Percentiles rank a stretch among this genome's conserved stretches.
These are phyloP conservation scores for Globisporangium spiculum DNA, from an alignment of 352 stramenopile genomes.

Conservation along the genomic window DNA sequence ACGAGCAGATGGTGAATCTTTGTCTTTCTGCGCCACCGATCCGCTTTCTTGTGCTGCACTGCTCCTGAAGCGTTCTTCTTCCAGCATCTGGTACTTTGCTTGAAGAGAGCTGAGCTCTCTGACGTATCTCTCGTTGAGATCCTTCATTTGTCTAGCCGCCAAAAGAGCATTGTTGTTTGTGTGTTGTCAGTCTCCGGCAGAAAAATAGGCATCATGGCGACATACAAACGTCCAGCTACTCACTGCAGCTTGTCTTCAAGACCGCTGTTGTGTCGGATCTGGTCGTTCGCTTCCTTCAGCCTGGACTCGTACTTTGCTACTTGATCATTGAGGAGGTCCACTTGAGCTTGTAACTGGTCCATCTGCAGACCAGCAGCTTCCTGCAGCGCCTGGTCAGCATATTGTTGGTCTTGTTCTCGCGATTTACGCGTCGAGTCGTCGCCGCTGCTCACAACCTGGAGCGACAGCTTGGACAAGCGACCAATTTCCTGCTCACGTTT, in stretches of 20 bases:
- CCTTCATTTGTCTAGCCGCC: conserved; percentile 37
- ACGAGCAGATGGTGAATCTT: neutral
- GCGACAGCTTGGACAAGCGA: conserved; percentile 50
- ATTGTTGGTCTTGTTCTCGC: conserved; percentile 32
- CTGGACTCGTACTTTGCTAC: conserved; percentile 79
- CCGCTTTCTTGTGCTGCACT: conserved; percentile 5
- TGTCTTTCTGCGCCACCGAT: neutral
- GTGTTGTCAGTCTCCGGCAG: neutral
- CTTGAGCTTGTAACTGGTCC: conserved; percentile 63
- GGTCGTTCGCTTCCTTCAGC: conserved; percentile 55
- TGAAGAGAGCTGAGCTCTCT: conserved; percentile 48
- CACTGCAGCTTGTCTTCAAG: conserved; percentile 60
- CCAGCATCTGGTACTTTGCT: conserved; percentile 42
- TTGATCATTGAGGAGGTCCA: conserved; percentile 78
- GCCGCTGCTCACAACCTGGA: conserved; percentile 27
- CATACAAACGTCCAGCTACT: conserved; percentile 8
- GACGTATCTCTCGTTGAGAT: conserved; percentile 44
- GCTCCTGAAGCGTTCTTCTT: conserved; percentile 45
- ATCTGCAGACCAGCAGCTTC: conserved; percentile 59
- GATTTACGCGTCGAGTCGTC: conserved; percentile 27
- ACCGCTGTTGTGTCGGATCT: conserved; percentile 36
- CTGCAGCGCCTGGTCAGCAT: conserved; percentile 30
- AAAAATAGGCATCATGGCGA: neutral
- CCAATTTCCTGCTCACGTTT: conserved; percentile 73
- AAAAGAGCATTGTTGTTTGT: neutral